Percentiles rank a stretch among this genome's conserved stretches.
Evolutionary conservation across 1,139 yeast genomes (phyloP).

Genomic region (Saccharomyces hybrid): DNA sequence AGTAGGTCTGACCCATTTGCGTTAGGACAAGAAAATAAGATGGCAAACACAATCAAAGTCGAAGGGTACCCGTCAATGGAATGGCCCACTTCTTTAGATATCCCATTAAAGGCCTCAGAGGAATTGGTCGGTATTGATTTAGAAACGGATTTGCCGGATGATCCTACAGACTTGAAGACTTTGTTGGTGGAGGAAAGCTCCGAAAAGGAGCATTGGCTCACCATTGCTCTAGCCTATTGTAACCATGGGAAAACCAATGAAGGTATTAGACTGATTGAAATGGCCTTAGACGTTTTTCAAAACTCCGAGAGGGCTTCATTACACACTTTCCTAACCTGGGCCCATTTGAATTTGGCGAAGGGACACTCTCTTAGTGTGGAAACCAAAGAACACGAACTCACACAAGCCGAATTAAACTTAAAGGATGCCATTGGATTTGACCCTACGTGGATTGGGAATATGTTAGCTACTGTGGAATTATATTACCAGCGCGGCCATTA

Average conservation of each 20-base stretch:
- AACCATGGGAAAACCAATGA: constrained; percentile 51
- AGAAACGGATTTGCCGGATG: constrained; percentile 75
- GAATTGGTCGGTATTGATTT: constrained; percentile 66
- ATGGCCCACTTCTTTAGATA: constrained; percentile 40
- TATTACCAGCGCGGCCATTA: constrained; percentile 43
- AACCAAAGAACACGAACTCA: constrained; percentile 26
- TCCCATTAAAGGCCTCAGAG: constrained; percentile 58
- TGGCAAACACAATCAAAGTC: neutral
- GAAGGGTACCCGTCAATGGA: constrained; percentile 31
- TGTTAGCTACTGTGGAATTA: constrained; percentile 55
- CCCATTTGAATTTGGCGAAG: constrained; percentile 50
- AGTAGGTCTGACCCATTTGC: neutral
- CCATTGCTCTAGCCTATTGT: constrained; percentile 75
- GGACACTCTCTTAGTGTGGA: constrained; percentile 29
- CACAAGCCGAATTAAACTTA: constrained; percentile 32
- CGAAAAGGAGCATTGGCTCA: constrained; percentile 71
- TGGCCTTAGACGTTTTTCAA: constrained; percentile 46
- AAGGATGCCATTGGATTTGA: constrained; percentile 36
- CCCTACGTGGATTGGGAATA: constrained; percentile 40
- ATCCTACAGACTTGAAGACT: constrained; percentile 71
- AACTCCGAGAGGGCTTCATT: constrained; percentile 46
- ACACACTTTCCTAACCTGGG: constrained; percentile 67
- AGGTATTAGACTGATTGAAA: constrained; percentile 55
- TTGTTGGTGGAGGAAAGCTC: constrained; percentile 75
- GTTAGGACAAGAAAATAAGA: neutral